These are phyloP conservation scores for Diaporthe vaccinii DNA, from an alignment of 2,329 filamentous ascomycete species.

Conservation along the genomic window DNA sequence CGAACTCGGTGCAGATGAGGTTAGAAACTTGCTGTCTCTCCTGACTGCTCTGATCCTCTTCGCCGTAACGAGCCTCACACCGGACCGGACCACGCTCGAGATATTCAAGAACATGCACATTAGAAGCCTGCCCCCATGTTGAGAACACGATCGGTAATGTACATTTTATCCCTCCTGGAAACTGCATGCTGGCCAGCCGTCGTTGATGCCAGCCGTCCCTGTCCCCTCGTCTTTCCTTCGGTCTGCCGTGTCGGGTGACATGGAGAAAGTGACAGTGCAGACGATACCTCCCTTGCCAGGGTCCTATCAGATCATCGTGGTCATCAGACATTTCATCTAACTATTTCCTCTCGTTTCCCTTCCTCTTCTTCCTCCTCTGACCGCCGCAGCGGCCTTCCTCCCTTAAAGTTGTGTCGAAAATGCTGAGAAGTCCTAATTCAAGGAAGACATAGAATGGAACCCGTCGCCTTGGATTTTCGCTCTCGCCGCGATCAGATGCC, in stretches of 20 bases:
- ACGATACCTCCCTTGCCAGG: not conserved
- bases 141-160: conserved; percentile 26
- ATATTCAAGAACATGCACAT: conserved; percentile 38
- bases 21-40: not conserved
- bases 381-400: not conserved
- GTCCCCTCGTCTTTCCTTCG: not conserved
- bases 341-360: conserved; percentile 9
- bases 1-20: not conserved
- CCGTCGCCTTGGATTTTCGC: not conserved
- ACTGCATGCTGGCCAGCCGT: not conserved
- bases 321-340: conserved; percentile 35
- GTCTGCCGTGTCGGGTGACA: not conserved
- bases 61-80: not conserved
- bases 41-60: not conserved
- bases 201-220: not conserved
- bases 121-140: conserved; percentile 28
- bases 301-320: conserved; percentile 31
- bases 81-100: conserved; percentile 1
- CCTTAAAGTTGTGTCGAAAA: conserved; percentile 20
- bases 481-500: conserved; percentile 11
- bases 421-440: conserved; percentile 19
- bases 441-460: conserved; percentile 16
- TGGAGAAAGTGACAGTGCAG: conserved; percentile 6
- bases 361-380: not conserved
- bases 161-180: conserved; percentile 12